These are phyloP conservation scores for Exophiala sp. DNA, from an alignment of 2,329 filamentous ascomycete species.

Conservation along the genomic window DNA sequence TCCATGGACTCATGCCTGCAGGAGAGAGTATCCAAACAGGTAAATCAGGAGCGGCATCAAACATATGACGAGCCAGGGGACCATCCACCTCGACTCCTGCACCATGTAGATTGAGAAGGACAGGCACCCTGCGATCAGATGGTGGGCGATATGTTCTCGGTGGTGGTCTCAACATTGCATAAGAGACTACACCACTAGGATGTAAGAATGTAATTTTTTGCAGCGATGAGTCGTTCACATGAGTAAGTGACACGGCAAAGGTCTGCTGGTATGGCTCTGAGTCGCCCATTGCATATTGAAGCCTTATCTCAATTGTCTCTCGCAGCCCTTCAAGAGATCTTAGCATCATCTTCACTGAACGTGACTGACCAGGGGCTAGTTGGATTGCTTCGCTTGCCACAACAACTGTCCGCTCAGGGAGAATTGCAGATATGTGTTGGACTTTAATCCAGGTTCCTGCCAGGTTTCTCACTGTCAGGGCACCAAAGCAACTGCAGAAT, in stretches of 20 bases:
- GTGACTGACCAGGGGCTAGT: slow-evolving; percentile 33
- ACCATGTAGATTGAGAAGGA: slow-evolving; percentile 51
- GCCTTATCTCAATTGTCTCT: slow-evolving; percentile 7
- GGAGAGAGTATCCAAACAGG: slow-evolving; percentile 53
- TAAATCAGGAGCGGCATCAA: slow-evolving; percentile 48
- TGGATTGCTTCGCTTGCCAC: slow-evolving; percentile 3
- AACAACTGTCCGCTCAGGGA: slow-evolving; percentile 1
- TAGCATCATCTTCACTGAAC: slow-evolving; percentile 29
- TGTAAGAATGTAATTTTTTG: slow-evolving; percentile 53
- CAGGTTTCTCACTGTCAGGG: slow-evolving; percentile 19
- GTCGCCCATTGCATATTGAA: slow-evolving; percentile 6
- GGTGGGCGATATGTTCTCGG: slow-evolving; percentile 35
- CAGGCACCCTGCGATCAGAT: slow-evolving; percentile 32
- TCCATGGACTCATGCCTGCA: slow-evolving; percentile 54
- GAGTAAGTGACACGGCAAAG: slow-evolving; percentile 25
- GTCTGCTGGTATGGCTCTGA: slow-evolving; percentile 6
- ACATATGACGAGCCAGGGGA: slow-evolving; percentile 41
- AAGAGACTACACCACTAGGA: slow-evolving; percentile 50
- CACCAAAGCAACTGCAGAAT: slow-evolving; percentile 42
- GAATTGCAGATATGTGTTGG: neutral
- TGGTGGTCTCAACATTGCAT: slow-evolving; percentile 53
- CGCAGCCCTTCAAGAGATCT: neutral
- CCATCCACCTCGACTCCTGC: slow-evolving; percentile 52
- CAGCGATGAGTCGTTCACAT: slow-evolving; percentile 35
- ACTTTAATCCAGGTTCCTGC: slow-evolving; percentile 14